These are phyloP conservation scores for Penicillium thymicola DNA, from an alignment of 2,329 filamentous ascomycete genomes.

Conservation along the genomic window DNA sequence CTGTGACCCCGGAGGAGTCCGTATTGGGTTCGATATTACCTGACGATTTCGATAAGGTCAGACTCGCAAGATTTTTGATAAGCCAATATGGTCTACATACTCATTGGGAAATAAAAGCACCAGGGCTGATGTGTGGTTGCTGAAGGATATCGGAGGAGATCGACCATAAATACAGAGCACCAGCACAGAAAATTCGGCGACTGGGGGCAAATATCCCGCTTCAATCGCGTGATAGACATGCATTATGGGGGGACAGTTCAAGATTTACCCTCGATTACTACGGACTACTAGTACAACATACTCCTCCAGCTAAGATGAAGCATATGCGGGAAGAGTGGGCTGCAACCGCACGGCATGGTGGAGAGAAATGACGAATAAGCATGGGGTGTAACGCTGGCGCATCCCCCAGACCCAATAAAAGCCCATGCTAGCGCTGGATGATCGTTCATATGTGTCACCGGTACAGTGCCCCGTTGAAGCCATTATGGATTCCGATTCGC, in stretches of 20 bases:
- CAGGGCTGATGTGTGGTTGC: neutral
- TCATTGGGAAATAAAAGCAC: neutral
- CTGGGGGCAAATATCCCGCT: neutral
- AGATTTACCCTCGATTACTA: neutral
- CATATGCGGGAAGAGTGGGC: neutral
- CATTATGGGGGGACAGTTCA: rapidly evolving
- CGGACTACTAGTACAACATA: too few relatives aligned
- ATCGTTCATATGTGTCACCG: neutral
- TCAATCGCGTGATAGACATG: neutral
- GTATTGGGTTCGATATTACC: neutral
- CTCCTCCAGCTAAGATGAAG: neutral
- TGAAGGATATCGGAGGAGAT: neutral
- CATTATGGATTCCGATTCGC: neutral
- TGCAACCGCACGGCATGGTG: neutral
- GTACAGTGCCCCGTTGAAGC: neutral
- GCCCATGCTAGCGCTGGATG: too few relatives aligned
- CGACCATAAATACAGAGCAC: neutral
- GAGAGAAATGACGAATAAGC: neutral
- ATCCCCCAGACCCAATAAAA: neutral
- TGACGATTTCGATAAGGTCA: neutral
- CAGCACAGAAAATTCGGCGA: neutral
- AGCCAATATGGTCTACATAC: neutral
- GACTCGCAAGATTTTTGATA: neutral
- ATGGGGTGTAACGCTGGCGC: neutral
- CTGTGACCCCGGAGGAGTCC: neutral